phyloP scores from a whole-genome alignment of 2,329 filamentous ascomycete species.

The Colletotrichum abscissum region DNA sequence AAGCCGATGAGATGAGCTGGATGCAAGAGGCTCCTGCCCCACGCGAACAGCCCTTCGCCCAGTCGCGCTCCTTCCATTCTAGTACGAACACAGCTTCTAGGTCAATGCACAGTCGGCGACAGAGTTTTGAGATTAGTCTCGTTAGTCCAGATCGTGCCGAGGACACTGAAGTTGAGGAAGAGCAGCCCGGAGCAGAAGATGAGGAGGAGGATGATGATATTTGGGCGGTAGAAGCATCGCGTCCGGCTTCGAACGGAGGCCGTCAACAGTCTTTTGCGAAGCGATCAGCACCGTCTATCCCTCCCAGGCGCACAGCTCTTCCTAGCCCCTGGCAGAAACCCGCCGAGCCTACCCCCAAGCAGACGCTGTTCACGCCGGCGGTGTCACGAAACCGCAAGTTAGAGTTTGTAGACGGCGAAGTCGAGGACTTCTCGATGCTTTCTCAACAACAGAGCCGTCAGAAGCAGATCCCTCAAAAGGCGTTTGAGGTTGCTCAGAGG shows the following conservation, averaged over 20 bases:
- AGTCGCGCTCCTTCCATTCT: constrained; percentile 7
- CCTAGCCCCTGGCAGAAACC: constrained; percentile 54
- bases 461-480: constrained; percentile 24
- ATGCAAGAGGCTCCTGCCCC: constrained; percentile 42
- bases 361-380: constrained; percentile 32
- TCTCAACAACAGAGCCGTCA: constrained; percentile 41
- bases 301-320: constrained; percentile 39
- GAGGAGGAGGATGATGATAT: constrained; percentile 56
- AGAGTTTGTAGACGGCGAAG: constrained; percentile 36
- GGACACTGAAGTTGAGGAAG: constrained; percentile 27
- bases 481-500: constrained; percentile 6
- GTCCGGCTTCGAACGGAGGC: constrained; percentile 42
- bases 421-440: constrained; percentile 59
- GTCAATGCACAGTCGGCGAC: constrained; percentile 14
- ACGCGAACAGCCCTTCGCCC: constrained; percentile 30
- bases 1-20: constrained; percentile 58
- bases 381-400: constrained; percentile 1
- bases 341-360: constrained; percentile 36
- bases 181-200: constrained; percentile 19
- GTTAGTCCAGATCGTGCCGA: constrained; percentile 10
- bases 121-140: constrained; percentile 11
- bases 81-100: constrained; percentile 28
- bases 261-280: constrained; percentile 46
- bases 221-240: constrained; percentile 68
- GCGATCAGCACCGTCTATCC: constrained; percentile 36